Evolutionary conservation across 768 basidiomycete species (phyloP), one percentile per base, ranked within the genome.

Genomic region (Boletus patriciae): DNA sequence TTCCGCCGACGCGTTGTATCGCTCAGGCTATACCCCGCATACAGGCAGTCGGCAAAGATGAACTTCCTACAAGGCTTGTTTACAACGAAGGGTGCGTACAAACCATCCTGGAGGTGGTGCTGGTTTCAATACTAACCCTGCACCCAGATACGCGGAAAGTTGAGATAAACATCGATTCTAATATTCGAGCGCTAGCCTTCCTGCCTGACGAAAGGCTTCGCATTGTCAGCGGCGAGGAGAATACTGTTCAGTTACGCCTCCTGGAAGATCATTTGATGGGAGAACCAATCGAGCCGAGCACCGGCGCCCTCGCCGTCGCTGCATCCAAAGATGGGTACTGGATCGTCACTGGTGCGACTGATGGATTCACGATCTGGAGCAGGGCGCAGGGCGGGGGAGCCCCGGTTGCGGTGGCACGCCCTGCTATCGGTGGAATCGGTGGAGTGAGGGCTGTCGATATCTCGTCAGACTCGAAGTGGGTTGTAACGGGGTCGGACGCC

Each of bases 391-490:
- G 5, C 2, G 21, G 16, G 15, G 52, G 6, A 5, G 15, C 3
- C 19, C 58, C 37, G 2, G 25, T 15, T 10, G 2, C 18, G 10
- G 33, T 54, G 44, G 25, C 3, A 34, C 40, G 33, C 46, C 57
- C 46, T 25, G 2, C 38, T 41, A 46, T 59, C 27, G 41, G 19
- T 23, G 61, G 53, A 13, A 46, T 59, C 21, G 41, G 25, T 19
- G 57, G 56, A 11, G 62, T 64, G 13, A 48, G 62, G 48, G 18
- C 62, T 25, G 8, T 64, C 46, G 62, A 63, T 44, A 54, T 63
- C 49, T 63, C 62, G 43, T 50, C 33, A 5, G 62, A 63, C 31
- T 64, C 62, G 11, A 63, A 60, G 43, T 60, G 58, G 62, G 58
- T 36, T 6, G n/a, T 57, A n/a, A 63, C 62, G 0, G 62, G 62